phyloP scores from a whole-genome alignment of 108 stramenopile genomes.

The Phaeodactylum tricornutum region DNA sequence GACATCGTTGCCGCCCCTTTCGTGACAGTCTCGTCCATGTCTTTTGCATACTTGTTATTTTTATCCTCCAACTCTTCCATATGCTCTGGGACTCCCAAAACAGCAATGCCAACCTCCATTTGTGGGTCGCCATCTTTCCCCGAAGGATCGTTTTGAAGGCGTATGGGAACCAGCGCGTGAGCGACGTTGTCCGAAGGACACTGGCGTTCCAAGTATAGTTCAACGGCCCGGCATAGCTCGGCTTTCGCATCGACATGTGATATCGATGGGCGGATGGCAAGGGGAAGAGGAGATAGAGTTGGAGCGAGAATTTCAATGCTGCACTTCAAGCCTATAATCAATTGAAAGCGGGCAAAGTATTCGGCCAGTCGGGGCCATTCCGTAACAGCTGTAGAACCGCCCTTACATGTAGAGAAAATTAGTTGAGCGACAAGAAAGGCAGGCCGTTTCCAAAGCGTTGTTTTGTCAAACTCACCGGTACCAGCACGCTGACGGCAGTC shows the following conservation, averaged over 20 bases:
- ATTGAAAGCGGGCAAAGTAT: slow-evolving; percentile 72
- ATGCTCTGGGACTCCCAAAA: background rate
- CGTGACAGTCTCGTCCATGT: background rate
- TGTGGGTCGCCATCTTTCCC: background rate
- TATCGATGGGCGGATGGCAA: slow-evolving; percentile 7
- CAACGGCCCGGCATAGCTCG: slow-evolving; percentile 27
- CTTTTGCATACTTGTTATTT: background rate
- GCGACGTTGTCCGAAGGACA: slow-evolving; percentile 56
- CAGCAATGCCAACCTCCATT: background rate
- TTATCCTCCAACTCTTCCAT: background rate
- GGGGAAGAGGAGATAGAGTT: slow-evolving; percentile 36
- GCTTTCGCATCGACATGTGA: background rate
- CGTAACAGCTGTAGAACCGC: slow-evolving; percentile 34
- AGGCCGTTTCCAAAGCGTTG: background rate
- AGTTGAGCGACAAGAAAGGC: background rate
- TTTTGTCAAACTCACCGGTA: slow-evolving; percentile 51
- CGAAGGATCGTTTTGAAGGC: too few species aligned
- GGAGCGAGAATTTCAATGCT: slow-evolving; percentile 75
- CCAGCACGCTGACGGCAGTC: slow-evolving; percentile 60
- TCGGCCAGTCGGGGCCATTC: slow-evolving; percentile 74
- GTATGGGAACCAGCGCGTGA: slow-evolving; percentile 40
- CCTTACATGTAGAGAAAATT: slow-evolving; percentile 26
- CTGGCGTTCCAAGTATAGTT: slow-evolving; percentile 16
- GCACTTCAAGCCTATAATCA: slow-evolving; percentile 44
- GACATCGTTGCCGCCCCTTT: slow-evolving; percentile 29